Conservation (phyloP, 2,329 filamentous ascomycete species). For the Lasiodiplodia sp. region DNA sequence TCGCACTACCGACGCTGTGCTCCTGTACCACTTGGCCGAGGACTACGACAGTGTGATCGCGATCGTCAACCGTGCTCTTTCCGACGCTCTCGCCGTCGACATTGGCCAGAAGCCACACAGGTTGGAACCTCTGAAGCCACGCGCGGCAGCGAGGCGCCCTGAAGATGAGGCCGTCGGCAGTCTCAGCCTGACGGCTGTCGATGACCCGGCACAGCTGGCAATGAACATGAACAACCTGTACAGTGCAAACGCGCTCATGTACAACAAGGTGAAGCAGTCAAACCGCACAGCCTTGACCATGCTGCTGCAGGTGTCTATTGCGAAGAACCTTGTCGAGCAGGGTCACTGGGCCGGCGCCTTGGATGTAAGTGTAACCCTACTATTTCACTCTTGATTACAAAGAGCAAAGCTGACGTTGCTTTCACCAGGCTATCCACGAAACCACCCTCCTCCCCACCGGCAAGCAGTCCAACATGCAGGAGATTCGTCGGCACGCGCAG, state of each 20-base stretch:
- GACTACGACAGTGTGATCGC: slow-evolving; percentile 94
- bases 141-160: slow-evolving; percentile 48
- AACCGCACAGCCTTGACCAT: slow-evolving; percentile 67
- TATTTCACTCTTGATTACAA: neutral
- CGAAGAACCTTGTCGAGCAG: slow-evolving; percentile 65
- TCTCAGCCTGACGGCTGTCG: slow-evolving; percentile 71
- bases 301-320: slow-evolving; percentile 67
- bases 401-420: slow-evolving; percentile 6
- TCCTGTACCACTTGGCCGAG: slow-evolving; percentile 92
- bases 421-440: slow-evolving; percentile 63
- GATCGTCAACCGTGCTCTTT: slow-evolving; percentile 88
- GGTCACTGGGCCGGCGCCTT: slow-evolving; percentile 68
- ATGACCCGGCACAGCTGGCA: slow-evolving; percentile 70
- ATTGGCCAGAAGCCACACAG: slow-evolving; percentile 82
- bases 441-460: slow-evolving; percentile 83
- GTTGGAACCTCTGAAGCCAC: slow-evolving; percentile 80
- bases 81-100: slow-evolving; percentile 86
- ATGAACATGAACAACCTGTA: slow-evolving; percentile 70
- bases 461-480: slow-evolving; percentile 75
- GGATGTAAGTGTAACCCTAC: slow-evolving; percentile 61
- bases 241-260: slow-evolving; percentile 66
- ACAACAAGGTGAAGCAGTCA: slow-evolving; percentile 63
- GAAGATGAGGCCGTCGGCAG: slow-evolving; percentile 53
- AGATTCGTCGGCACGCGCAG: slow-evolving; percentile 80
- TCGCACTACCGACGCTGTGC: slow-evolving; percentile 88